Base-by-base conservation (phyloP, 2,329 filamentous ascomycete species). In the Saccharata proteae region DNA sequence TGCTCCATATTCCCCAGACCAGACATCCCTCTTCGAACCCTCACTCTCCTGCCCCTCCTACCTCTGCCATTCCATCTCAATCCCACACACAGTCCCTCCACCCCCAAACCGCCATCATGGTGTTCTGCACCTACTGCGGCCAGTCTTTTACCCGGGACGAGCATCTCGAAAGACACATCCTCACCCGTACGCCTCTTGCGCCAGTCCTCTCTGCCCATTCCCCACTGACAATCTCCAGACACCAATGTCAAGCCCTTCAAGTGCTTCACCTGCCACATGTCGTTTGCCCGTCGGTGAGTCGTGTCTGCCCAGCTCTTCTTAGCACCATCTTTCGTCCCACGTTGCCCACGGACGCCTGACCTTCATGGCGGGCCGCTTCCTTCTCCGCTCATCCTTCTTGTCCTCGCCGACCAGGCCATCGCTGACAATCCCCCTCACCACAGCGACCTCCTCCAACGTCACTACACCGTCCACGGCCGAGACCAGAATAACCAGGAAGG, bases 181-280 rank as follows among this genome's bases (percentile, higher is more conserved):
- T 67, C 10, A 67, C 63, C 36, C 64, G 63, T 67, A 54, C 38
- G 61, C 54, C 11, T 16, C 25, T 27, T 30, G 21, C 19, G 10
- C 11, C 26, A 5, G 5, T 11, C 16, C 8, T 12, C 16, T 14
- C 14, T 25, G 18, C 28, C 13, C 19, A 11, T 24, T 9, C 13
- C 26, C 34, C 7, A 23, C 38, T 41, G 21, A 45, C 28, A 14
- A 35, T 31, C 30, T 35, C 24, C 41, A 66, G 62, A 67, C 40
- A 67, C 63, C 33, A 66, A 67, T 44, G 61, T 67, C n/a, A 67
- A 67, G 48, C 64, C 64, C 3, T 67, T 65, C 55, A 67, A 66
- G 50, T 67, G 64, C 47, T 64, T 63, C 37, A 66, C 61, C 20
- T 67, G 64, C 43, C 63, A 67, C 38, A 67, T 67, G 64, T 66